phyloP scores from a whole-genome alignment of 2,329 filamentous ascomycete species.

The Claviceps digitariae region DNA sequence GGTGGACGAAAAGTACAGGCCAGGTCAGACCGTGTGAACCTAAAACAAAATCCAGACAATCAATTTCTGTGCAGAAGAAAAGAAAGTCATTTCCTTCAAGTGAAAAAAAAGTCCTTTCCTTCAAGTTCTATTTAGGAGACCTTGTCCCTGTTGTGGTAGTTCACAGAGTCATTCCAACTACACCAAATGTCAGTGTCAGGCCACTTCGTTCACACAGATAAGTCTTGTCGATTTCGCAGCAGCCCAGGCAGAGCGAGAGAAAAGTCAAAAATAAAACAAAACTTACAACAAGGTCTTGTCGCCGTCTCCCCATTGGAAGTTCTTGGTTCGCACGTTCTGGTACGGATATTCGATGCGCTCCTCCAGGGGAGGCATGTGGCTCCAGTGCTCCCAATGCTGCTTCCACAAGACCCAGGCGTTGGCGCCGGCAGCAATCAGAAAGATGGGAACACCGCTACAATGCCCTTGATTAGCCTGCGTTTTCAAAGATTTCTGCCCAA shows the following conservation, averaged over 20 bases:
- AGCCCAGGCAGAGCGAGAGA: neutral
- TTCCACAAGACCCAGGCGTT: constrained; percentile 90
- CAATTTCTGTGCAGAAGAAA: neutral
- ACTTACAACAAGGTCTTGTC: constrained; percentile 57
- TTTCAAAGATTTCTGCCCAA: neutral
- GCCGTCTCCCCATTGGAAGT: constrained; percentile 88
- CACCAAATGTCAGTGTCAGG: neutral
- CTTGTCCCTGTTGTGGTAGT: constrained; percentile 95
- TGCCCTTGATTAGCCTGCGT: neutral
- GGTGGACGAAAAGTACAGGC: neutral
- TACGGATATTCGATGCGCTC: constrained; percentile 90
- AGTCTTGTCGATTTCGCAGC: neutral
- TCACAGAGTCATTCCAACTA: constrained; percentile 90
- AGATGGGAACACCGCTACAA: constrained; percentile 59
- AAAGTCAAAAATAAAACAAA: no score
- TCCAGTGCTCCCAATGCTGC: constrained; percentile 95
- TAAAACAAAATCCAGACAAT: neutral
- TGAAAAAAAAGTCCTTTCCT: no score
- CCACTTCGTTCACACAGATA: neutral
- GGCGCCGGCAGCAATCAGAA: constrained; percentile 53
- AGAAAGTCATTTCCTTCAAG: neutral
- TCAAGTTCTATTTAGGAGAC: constrained; percentile 23
- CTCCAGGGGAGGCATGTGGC: constrained; percentile 72
- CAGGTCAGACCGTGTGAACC: neutral
- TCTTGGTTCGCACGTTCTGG: constrained; percentile 96